These are phyloP conservation scores for Chrysanthemum makinoi DNA, from an alignment of 129 eudicot species.

Conservation along the genomic window DNA sequence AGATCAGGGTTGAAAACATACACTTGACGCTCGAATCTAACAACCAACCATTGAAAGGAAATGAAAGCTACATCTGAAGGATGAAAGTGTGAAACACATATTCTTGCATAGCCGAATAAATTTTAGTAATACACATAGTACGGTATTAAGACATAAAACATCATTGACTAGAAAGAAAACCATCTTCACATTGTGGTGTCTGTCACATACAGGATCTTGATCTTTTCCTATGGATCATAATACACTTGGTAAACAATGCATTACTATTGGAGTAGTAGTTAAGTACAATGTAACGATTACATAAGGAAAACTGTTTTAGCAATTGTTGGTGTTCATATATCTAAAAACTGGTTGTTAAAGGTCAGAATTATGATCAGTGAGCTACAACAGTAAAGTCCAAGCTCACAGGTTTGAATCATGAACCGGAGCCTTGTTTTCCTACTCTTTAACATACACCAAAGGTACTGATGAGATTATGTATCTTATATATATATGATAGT, in stretches of 20 bases:
- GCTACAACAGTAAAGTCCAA: slow-evolving; percentile 24
- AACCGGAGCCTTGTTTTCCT: slow-evolving; percentile 29
- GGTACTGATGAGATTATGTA: slow-evolving; percentile 18
- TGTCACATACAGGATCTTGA: neutral
- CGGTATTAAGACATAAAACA: neutral
- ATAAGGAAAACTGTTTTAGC: neutral
- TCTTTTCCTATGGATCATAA: slow-evolving; percentile 6
- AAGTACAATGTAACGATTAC: neutral
- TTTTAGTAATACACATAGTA: too few relatives aligned
- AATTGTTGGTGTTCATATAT: slow-evolving; percentile 13
- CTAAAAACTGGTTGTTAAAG: slow-evolving; percentile 23
- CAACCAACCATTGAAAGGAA: too few relatives aligned
- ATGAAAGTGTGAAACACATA: neutral
- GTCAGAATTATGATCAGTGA: slow-evolving; percentile 26
- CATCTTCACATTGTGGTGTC: neutral
- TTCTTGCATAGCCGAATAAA: too few relatives aligned
- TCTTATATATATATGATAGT: slow-evolving; percentile 31
- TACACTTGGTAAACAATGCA: slow-evolving; percentile 13
- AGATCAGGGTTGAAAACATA: too few relatives aligned
- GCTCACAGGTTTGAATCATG: slow-evolving; percentile 38
- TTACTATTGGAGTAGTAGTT: neutral
- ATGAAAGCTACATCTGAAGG: neutral
- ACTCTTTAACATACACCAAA: slow-evolving; percentile 10
- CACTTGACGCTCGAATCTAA: neutral
- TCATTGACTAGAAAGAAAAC: neutral